Evolutionary conservation across 2,329 filamentous ascomycete species (phyloP).

Genomic region (Scedosporium dehoogii): DNA sequence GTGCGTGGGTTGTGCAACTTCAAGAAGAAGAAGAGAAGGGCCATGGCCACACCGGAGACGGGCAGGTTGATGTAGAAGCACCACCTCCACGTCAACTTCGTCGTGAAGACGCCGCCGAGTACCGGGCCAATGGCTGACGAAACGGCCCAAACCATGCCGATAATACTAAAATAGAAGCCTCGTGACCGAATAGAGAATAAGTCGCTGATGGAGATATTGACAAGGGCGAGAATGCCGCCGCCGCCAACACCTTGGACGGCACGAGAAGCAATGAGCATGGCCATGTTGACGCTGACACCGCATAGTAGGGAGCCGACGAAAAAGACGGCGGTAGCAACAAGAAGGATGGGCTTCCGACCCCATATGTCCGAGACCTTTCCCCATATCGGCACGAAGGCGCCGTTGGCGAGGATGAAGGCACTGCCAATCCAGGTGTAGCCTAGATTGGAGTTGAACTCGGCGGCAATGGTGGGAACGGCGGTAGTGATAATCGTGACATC

Average conservation of each 20-base stretch:
- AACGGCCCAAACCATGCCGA: constrained; percentile 52
- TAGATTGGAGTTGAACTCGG: constrained; percentile 52
- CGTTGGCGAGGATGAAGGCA: constrained; percentile 62
- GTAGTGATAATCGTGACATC: constrained; percentile 57
- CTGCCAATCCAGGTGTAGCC: constrained; percentile 73
- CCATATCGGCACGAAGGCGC: constrained; percentile 60
- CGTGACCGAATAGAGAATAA: constrained; percentile 41
- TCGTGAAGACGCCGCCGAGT: constrained; percentile 58
- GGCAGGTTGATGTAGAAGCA: constrained; percentile 58
- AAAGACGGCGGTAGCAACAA: constrained; percentile 41
- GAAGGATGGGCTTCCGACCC: constrained; percentile 45
- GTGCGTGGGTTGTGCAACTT: constrained; percentile 61
- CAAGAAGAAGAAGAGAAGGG: constrained; percentile 49
- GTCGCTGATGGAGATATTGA: constrained; percentile 49
- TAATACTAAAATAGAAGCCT: constrained; percentile 41
- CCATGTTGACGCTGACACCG: constrained; percentile 37
- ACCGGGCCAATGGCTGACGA: constrained; percentile 57
- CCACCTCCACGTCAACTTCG: constrained; percentile 57
- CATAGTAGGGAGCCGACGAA: constrained; percentile 45
- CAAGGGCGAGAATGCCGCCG: constrained; percentile 47
- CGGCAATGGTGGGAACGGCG: constrained; percentile 54
- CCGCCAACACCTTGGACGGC: constrained; percentile 48
- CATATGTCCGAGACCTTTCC: constrained; percentile 52
- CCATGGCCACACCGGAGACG: constrained; percentile 33
- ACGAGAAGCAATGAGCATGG: constrained; percentile 42